Percentiles rank a stretch among this genome's conserved stretches.
Evolutionary conservation across 2,329 filamentous ascomycete genomes (phyloP).

Genomic region (Epichloe scottii): DNA sequence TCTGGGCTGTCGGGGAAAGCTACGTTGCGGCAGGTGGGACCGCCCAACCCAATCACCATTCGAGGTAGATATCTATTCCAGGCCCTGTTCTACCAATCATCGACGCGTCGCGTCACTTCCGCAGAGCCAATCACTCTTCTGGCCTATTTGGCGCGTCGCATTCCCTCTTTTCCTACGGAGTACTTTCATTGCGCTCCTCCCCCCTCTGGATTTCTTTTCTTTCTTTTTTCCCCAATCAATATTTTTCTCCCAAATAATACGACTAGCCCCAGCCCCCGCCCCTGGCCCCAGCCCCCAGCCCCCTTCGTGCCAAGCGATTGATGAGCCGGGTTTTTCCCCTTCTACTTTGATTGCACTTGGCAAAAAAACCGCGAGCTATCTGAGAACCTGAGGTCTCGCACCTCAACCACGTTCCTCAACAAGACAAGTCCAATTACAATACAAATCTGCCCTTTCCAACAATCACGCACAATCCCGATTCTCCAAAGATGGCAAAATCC

Average conservation of each 20-base stretch:
- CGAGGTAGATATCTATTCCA: neutral
- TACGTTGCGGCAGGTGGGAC: neutral
- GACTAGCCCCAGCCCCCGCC: no score
- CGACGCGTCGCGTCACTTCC: neutral
- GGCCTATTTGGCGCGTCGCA: neutral
- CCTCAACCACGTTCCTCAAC: no score
- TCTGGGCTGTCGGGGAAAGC: no score
- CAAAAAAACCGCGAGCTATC: no score
- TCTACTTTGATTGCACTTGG: no score
- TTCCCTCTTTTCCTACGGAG: neutral
- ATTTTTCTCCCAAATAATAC: neutral
- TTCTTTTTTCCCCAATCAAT: neutral
- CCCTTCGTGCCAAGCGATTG: no score
- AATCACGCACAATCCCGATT: neutral
- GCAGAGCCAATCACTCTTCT: neutral
- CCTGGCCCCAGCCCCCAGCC: no score
- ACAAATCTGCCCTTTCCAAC: neutral
- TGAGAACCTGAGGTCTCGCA: no score
- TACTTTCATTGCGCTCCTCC: neutral
- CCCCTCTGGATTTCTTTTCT: neutral
- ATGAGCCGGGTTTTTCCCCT: no score
- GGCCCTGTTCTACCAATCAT: neutral
- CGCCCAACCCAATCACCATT: neutral
- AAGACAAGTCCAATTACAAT: no score
- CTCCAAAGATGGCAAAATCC: constrained; percentile 1